phyloP scores from a whole-genome alignment of 345 rosid genomes.

The Cardiospermum halicacabum region DNA sequence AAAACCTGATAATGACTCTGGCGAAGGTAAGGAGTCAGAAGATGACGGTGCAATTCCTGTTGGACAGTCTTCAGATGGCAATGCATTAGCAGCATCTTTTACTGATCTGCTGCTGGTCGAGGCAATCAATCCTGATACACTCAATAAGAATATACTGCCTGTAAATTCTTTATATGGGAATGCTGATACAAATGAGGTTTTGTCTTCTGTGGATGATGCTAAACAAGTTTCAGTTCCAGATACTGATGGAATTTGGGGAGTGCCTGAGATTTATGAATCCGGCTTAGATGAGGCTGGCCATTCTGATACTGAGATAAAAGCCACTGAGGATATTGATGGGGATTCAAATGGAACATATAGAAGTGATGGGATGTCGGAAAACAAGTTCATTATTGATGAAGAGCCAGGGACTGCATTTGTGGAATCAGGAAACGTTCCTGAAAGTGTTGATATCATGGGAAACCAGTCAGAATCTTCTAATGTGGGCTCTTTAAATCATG shows the following conservation, averaged over 20 bases:
- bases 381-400: slow-evolving; percentile 11
- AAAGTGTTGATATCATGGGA: slow-evolving; percentile 10
- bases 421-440: slow-evolving; percentile 6
- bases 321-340: slow-evolving; percentile 5
- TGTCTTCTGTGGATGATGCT: slow-evolving; percentile 4
- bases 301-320: slow-evolving; percentile 10
- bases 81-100: slow-evolving; percentile 16
- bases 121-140: slow-evolving; percentile 7
- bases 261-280: slow-evolving; percentile 8
- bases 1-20: slow-evolving; percentile 26
- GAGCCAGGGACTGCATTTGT: slow-evolving; percentile 7
- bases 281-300: not conserved
- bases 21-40: slow-evolving; percentile 19
- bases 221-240: not conserved
- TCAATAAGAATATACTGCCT: slow-evolving; percentile 4
- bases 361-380: slow-evolving; percentile 13
- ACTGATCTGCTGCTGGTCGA: slow-evolving; percentile 15
- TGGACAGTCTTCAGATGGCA: slow-evolving; percentile 24
- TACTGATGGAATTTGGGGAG: slow-evolving; percentile 17
- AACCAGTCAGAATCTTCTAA: slow-evolving; percentile 10
- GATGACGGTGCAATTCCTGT: slow-evolving; percentile 19
- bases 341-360: slow-evolving; percentile 5
- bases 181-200: slow-evolving; percentile 17
- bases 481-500: not conserved
- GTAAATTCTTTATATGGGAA: slow-evolving; percentile 19